A percentile compares a stretch with the other conserved stretches of the same genome.
phyloP scores from a whole-genome alignment of 257 asterid species.

The Plantago ovata region DNA sequence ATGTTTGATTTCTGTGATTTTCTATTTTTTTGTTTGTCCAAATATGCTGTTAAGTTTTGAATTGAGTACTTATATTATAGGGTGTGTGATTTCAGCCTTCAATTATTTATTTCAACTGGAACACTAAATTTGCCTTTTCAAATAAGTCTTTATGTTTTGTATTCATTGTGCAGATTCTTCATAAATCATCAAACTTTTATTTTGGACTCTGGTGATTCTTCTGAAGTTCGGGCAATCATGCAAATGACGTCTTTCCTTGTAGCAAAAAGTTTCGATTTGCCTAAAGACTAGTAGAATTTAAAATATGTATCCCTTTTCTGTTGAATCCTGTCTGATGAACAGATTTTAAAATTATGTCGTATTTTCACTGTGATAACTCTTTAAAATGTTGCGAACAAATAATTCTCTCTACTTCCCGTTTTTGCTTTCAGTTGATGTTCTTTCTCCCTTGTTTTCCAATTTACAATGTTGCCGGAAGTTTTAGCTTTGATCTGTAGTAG shows the following conservation, averaged over 20 bases:
- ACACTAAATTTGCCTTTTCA: conserved; percentile 24
- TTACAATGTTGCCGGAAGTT: conserved; percentile 1
- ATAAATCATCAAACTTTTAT: conserved; percentile 72
- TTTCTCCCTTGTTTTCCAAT: conserved; percentile 4
- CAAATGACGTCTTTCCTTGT: conserved; percentile 83
- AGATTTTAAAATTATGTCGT: conserved; percentile 56
- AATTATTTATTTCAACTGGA: background rate
- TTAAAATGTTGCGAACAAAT: conserved; percentile 41
- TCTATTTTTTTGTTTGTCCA: background rate
- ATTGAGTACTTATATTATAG: background rate
- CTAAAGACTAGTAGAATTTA: conserved; percentile 52
- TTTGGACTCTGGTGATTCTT: conserved; percentile 95
- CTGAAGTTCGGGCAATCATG: conserved; percentile 88
- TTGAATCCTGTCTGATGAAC: conserved; percentile 31
- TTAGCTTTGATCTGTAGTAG: background rate
- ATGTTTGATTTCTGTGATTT: background rate
- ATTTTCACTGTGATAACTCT: conserved; percentile 34
- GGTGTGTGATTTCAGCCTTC: background rate
- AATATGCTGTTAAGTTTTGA: background rate
- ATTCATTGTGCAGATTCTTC: conserved; percentile 98
- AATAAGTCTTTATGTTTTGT: conserved; percentile 43
- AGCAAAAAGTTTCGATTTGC: conserved; percentile 58
- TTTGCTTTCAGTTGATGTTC: conserved; percentile 15
- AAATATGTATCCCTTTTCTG: conserved; percentile 48
- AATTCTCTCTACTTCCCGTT: conserved; percentile 19